Evolutionary conservation across 2,329 filamentous ascomycete genomes (phyloP).

Genomic region (Lachnellula occidentalis): DNA sequence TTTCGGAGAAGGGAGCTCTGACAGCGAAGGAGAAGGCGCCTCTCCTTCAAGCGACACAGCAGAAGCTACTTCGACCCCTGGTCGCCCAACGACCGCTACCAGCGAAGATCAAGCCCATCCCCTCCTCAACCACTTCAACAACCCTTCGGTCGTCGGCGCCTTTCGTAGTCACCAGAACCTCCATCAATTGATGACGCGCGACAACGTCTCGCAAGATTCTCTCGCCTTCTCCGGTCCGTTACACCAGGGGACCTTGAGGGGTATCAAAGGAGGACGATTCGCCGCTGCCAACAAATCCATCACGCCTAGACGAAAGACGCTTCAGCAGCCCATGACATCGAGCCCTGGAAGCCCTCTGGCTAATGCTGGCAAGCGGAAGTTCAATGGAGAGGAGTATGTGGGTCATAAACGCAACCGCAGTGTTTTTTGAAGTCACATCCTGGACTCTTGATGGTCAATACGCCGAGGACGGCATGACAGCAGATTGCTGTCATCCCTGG

Average conservation of each 20-base stretch:
- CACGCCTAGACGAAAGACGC: conserved; percentile 54
- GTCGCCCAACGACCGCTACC: conserved; percentile 43
- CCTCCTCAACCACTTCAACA: conserved; percentile 62
- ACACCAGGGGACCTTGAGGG: conserved; percentile 54
- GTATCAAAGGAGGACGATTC: conserved; percentile 61
- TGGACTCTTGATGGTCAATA: conserved; percentile 12
- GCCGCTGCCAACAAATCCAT: conserved; percentile 62
- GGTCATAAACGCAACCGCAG: conserved; percentile 27
- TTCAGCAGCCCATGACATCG: conserved; percentile 11
- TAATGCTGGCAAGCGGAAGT: conserved; percentile 25
- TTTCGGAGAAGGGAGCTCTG: conserved; percentile 54
- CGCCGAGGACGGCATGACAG: conserved; percentile 23
- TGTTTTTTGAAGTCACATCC: conserved; percentile 15
- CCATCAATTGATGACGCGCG: conserved; percentile 45
- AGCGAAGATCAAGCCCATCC: conserved; percentile 45
- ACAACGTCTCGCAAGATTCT: conserved; percentile 56
- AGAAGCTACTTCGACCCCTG: conserved; percentile 47
- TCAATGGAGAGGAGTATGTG: conserved; percentile 16
- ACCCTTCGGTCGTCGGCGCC: conserved; percentile 63
- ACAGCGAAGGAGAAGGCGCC: conserved; percentile 51
- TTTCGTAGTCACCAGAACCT: conserved; percentile 63
- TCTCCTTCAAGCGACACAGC: conserved; percentile 5
- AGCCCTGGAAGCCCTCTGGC: conserved; percentile 26
- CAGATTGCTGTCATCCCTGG: conserved; percentile 18
- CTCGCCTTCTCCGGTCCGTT: conserved; percentile 57